Evolutionary conservation across 179 eudicot species (phyloP).

Genomic region (Drosera spatulata): DNA sequence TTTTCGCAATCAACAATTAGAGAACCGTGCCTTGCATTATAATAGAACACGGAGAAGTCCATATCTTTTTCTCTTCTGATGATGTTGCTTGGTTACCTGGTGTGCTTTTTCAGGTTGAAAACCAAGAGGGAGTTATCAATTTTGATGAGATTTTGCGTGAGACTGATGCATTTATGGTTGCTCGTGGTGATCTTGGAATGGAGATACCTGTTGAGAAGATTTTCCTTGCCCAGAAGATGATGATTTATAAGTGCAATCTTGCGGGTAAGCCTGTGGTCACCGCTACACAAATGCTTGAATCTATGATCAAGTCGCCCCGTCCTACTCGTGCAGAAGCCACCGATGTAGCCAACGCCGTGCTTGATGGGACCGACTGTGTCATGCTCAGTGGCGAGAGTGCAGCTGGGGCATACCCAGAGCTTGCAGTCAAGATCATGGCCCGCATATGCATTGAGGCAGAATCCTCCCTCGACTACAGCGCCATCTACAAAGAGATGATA

Average conservation of each 20-base stretch:
- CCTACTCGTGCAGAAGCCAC: conserved; percentile 45
- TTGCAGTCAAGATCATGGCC: conserved; percentile 40
- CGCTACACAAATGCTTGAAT: conserved; percentile 42
- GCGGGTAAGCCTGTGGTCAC: conserved; percentile 43
- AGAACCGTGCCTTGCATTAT: no score
- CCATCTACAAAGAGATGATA: conserved; percentile 31
- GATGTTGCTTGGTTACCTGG: not conserved
- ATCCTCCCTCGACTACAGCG: conserved; percentile 29
- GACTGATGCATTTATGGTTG: conserved; percentile 44
- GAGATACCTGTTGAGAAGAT: conserved; percentile 44
- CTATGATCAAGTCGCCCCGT: conserved; percentile 40
- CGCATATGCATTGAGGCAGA: conserved; percentile 38
- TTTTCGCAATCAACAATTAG: no score
- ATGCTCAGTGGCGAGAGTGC: conserved; percentile 49
- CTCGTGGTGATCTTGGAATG: conserved; percentile 48
- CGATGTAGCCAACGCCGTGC: conserved; percentile 39
- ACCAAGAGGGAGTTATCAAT: conserved; percentile 38
- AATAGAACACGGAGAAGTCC: no score
- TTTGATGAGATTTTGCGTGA: conserved; percentile 34
- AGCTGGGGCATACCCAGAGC: conserved; percentile 42
- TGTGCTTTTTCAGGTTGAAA: conserved; percentile 23
- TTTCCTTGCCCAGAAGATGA: conserved; percentile 40
- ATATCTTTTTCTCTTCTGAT: not conserved
- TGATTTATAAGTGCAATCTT: conserved; percentile 41
- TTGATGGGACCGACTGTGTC: conserved; percentile 38